These are phyloP conservation scores for Ophiobolus disseminans DNA, from an alignment of 2,329 filamentous ascomycete species.

Conservation along the genomic window DNA sequence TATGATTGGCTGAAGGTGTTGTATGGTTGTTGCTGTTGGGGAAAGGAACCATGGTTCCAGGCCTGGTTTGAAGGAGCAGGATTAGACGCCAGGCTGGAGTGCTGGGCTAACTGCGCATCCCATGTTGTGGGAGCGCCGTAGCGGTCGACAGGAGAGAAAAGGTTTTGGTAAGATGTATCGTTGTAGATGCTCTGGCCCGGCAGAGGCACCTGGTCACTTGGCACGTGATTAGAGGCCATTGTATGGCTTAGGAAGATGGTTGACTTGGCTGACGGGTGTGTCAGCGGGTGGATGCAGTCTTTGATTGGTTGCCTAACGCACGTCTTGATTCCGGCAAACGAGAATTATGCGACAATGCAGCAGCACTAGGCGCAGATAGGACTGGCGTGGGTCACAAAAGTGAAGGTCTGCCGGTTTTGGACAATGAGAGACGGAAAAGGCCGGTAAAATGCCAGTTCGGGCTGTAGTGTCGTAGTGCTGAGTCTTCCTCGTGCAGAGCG, in stretches of 20 bases:
- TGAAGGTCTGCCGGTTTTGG: slow-evolving; percentile 34
- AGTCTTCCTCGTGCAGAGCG: slow-evolving; percentile 23
- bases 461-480: slow-evolving; percentile 36
- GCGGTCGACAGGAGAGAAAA: slow-evolving; percentile 40
- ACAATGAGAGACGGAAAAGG: slow-evolving; percentile 28
- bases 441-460: slow-evolving; percentile 44
- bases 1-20: slow-evolving; percentile 33
- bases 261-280: slow-evolving; percentile 17
- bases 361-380: slow-evolving; percentile 44
- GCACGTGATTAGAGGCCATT: slow-evolving; percentile 50
- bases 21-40: slow-evolving; percentile 39
- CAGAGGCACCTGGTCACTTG: slow-evolving; percentile 39
- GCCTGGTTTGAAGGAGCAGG: slow-evolving; percentile 19
- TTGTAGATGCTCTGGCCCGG: slow-evolving; percentile 44
- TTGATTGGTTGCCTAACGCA: slow-evolving; percentile 40
- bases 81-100: slow-evolving; percentile 25
- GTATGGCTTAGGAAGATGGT: slow-evolving; percentile 12
- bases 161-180: slow-evolving; percentile 38
- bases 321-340: slow-evolving; percentile 29
- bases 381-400: slow-evolving; percentile 39
- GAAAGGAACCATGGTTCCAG: slow-evolving; percentile 38
- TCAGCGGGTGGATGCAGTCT: slow-evolving; percentile 17
- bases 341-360: slow-evolving; percentile 40
- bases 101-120: slow-evolving; percentile 39
- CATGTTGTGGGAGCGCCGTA: slow-evolving; percentile 40